phyloP scores from a whole-genome alignment of 306 rosid species.

The Glycyrrhiza uralensis region DNA sequence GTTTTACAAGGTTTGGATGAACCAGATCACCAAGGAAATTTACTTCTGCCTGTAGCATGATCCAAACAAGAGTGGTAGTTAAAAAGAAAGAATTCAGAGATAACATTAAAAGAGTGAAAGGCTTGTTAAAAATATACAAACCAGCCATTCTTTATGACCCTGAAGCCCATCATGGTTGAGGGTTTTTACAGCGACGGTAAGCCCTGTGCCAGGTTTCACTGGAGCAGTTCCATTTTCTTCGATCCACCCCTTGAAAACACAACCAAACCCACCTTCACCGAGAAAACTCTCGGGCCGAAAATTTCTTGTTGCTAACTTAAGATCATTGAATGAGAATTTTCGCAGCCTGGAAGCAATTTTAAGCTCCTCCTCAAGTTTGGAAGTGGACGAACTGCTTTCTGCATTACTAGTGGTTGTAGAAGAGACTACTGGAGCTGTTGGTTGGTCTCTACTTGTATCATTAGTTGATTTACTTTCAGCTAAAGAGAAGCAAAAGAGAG shows the following conservation, averaged over 20 bases:
- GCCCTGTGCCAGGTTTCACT: conserved; percentile 98
- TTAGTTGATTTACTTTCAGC: conserved; percentile 73
- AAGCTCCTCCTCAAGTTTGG: conserved; percentile 90
- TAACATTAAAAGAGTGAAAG: not conserved
- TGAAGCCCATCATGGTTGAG: conserved; percentile 98
- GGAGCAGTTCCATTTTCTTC: conserved; percentile 99
- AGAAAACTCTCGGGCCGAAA: conserved; percentile 99
- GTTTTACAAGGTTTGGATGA: conserved; percentile 87
- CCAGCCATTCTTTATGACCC: conserved; percentile 99
- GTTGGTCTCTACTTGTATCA: conserved; percentile 81
- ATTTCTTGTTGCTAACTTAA: conserved; percentile 91
- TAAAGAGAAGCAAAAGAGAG: not conserved
- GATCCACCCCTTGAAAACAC: conserved; percentile 98
- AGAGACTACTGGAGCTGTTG: conserved; percentile 57
- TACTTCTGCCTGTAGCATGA: conserved; percentile 80
- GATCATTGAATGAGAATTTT: conserved; percentile 83
- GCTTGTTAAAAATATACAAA: conserved; percentile 28
- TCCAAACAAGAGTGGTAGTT: conserved; percentile 14
- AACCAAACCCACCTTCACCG: conserved; percentile 99
- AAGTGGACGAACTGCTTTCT: conserved; percentile 86
- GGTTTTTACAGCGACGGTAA: conserved; percentile 96
- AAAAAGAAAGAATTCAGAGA: not conserved
- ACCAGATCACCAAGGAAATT: conserved; percentile 89
- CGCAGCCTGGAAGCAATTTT: conserved; percentile 89
- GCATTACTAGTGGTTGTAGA: conserved; percentile 83